Evolutionary conservation across 2,329 filamentous ascomycete species (phyloP), one percentile per base, ranked within the genome.

Genomic region (Sporothrix schenckii): DNA sequence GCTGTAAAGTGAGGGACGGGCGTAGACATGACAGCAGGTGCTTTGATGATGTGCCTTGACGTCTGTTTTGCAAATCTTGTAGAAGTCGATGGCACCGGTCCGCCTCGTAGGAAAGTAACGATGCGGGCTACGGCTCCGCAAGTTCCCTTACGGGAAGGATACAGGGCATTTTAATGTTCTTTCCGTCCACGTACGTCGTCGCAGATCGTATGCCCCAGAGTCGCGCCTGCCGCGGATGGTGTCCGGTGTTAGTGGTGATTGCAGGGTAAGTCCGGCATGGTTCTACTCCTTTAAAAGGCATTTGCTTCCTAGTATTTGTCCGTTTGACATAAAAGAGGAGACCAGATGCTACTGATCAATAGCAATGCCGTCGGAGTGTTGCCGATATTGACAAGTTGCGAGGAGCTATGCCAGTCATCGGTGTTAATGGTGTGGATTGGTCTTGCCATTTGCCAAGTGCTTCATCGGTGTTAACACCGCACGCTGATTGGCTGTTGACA

Each of bases 1-100:
- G 71, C 73, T 27, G 75, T 75, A 70, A 74, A 76, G 52, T 14
- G 44, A 34, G 56, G 52, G n/a, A 19, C 6, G 34, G 56, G 56
- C 41, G 56, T 6, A 6, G 56, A 16, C 34, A 44, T 61, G 34
- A 11, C 11, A n/a, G 14, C 50, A 34, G 16, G n/a, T 60, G 30
- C 30, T 16, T 7, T 41, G 44, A 49, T 13, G 10, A 24, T 13
- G 21, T 13, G 21, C 1, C n/a, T 34, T 34, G 34, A 34, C 6
- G 6, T 34, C 34, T 34, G 34, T 14, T 14, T 24, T 53, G 54
- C 21, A 21, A 30, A 13, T 3, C 4, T 24, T 9, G 34, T 24
- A 44, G 34, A 21, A 4, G 56, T 24, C 19, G 27, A 27, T 16
- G n/a, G n/a, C n/a, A n/a, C n/a, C n/a, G n/a, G n/a, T n/a, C n/a